Evolutionary conservation across 352 stramenopile species (phyloP), one percentile per base, ranked within the genome.

Genomic region (Achlya hypogyna): DNA sequence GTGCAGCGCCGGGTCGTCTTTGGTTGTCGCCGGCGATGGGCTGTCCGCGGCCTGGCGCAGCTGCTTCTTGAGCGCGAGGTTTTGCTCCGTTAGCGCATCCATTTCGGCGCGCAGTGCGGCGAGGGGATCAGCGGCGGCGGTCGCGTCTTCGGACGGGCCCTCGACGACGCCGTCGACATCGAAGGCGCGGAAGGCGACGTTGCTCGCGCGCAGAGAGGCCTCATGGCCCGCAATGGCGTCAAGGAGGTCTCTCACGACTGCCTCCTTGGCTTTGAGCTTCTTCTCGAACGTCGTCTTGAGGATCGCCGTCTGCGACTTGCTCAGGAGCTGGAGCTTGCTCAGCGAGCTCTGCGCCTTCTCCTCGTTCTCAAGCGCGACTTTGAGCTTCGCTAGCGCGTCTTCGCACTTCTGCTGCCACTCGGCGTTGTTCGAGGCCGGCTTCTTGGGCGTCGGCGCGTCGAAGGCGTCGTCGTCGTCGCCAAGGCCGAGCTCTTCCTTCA

Each of bases 241-340:
- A 4, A 62, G 59, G 67, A 91, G 84, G 43, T 93, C 82, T n/a
- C 85, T 77, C 27, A 93, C 68, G 14, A 86, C 54, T 18, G 69
- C 59, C 20, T 89, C 74, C 34, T 89, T 88, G 47, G 82, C 80
- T 43, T 91, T 74, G 18, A 94, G 66, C 47, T 89, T 88, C 69
- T 89, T 91, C 53, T 80, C 82, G 78, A 89, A 89, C 0, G 79
- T 91, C 4, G 82, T 85, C 70, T 94, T 94, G 25, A 92, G 69
- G 16, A 94, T 92, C 20, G 81, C 82, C 29, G 82, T 91, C 65
- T 92, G 83, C 25, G 82, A 91, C 56, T 91, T 92, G 73, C 84
- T 94, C 20, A 94, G 52, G 23, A 94, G 74, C 63, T 92, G 82
- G 27, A 94, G 67, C 31, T 94, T 94, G 45, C 70, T 82, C 14